phyloP scores from a whole-genome alignment of 305 asterid species.

The Rubia tinctorum region DNA sequence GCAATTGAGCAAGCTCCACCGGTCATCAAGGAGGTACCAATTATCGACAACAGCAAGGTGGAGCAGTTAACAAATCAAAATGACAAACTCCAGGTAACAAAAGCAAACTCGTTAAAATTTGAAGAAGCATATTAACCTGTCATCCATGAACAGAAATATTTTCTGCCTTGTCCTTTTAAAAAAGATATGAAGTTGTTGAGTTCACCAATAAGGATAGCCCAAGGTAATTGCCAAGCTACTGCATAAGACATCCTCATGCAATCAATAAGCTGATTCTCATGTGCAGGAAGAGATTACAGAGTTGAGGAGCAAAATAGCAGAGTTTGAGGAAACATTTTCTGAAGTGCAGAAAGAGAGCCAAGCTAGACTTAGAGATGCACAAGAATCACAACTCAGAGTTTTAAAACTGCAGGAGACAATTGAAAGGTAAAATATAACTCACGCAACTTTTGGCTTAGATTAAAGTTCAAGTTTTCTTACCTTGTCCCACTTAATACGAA shows the following conservation, averaged over 20 bases:
- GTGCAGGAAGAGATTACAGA: conserved; percentile 67
- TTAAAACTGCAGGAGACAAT: conserved; percentile 76
- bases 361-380: conserved; percentile 62
- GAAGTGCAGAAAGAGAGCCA: conserved; percentile 68
- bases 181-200: neutral
- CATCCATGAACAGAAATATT: conserved; percentile 11
- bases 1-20: conserved; percentile 96
- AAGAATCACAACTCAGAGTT: conserved; percentile 65
- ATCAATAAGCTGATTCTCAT: conserved; percentile 18
- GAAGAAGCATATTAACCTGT: conserved; percentile 13
- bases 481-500: conserved; percentile 27
- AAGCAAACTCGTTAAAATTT: neutral
- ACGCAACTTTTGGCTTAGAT: neutral
- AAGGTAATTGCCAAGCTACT: neutral
- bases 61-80: conserved; percentile 71
- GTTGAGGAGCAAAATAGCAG: conserved; percentile 59
- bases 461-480: conserved; percentile 18
- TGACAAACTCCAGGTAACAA: conserved; percentile 67
- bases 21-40: conserved; percentile 82
- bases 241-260: neutral
- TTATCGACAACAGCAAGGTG: conserved; percentile 74
- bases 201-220: neutral
- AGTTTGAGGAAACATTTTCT: conserved; percentile 54
- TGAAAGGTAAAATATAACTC: conserved; percentile 52
- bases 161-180: neutral